These are phyloP conservation scores for Tetradesmus obliquus DNA, from an alignment of 139 green algal species.

Conservation along the genomic window DNA sequence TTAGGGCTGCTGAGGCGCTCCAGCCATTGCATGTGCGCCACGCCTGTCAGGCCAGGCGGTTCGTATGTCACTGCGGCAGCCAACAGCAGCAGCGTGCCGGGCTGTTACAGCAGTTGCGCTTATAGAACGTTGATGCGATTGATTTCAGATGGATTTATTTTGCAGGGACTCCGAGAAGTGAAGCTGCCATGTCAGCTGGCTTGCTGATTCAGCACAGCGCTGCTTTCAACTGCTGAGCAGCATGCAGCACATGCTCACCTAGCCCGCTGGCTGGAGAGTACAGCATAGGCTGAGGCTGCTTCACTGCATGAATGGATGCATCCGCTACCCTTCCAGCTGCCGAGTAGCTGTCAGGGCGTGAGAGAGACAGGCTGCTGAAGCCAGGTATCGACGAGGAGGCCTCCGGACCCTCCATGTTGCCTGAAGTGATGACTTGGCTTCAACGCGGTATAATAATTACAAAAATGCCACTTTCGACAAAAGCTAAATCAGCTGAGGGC, in stretches of 20 bases:
- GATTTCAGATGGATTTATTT: too few relatives aligned
- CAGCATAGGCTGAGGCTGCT: slow-evolving; percentile 17
- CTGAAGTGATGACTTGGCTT: neutral
- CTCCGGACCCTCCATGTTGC: neutral
- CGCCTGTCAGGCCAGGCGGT: neutral
- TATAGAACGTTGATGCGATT: too few relatives aligned
- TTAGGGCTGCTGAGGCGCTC: slow-evolving; percentile 27
- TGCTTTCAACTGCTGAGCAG: neutral
- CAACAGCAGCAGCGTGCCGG: neutral
- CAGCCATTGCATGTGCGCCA: slow-evolving; percentile 24
- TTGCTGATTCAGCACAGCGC: too few relatives aligned
- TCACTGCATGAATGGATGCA: neutral
- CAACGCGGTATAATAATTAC: neutral
- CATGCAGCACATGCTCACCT: neutral
- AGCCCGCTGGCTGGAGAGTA: slow-evolving; percentile 8
- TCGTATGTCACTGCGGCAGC: slow-evolving; percentile 17
- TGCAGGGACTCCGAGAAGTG: too few relatives aligned
- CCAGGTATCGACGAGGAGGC: neutral
- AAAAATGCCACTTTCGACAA: too few relatives aligned
- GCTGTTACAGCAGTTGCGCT: neutral
- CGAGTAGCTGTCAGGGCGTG: neutral
- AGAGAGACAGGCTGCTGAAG: neutral
- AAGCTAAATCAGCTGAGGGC: neutral
- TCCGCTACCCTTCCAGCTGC: neutral
- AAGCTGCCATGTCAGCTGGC: neutral